Evolutionary conservation across 192 early-diverging fungal genomes (phyloP), one percentile per base, ranked within the genome.

Genomic region (Backusella westeae): DNA sequence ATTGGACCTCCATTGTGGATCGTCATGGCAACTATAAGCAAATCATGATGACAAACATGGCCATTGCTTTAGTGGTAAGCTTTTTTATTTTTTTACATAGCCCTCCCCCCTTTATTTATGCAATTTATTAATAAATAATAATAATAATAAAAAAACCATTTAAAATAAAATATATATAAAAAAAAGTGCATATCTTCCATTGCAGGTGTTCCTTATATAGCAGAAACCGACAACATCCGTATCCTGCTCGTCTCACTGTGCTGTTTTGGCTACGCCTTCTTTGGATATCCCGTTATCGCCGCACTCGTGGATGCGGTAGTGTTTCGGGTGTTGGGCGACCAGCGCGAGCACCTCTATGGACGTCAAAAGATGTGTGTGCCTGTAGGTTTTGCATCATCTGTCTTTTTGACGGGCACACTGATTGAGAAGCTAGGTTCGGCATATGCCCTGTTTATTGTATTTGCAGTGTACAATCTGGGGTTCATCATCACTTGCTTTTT

Each of bases 41-140:
- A 10, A 42, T 72, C 53, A 77, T 77, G 76, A 77, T 77, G 23
- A 26, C 15, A 34, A 77, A 77, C 59, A 77, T 72, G 70, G 14
- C 34, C 29, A 36, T 77, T 34, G 69, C 69, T 17, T 32, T 63
- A 23, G 14, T 77, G 46, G 76, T 77, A 75, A 44, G 42, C 42
- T 44, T 44, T 15, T 44, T 5, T n/a, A n/a, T 5, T 44, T 14
- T 44, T 44, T 44, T 42, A 42, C 15, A 44, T 44, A 15, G 12
- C 12, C 5, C 10, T 6, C 0, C 46, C 7, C 72, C 0, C 3
- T 12, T 44, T 10, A 12, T 46, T 42, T 44, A 46, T 38, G 67
- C 67, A 69, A 36, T 39, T 8, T 32, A 63, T 67, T 39, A 41
- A 44, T 74, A 3, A 59, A 19, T 52, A 6, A 19, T n/a, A n/a